These are phyloP conservation scores for Phytophthora macrochlamydospora DNA, from an alignment of 352 stramenopile species.

Conservation along the genomic window DNA sequence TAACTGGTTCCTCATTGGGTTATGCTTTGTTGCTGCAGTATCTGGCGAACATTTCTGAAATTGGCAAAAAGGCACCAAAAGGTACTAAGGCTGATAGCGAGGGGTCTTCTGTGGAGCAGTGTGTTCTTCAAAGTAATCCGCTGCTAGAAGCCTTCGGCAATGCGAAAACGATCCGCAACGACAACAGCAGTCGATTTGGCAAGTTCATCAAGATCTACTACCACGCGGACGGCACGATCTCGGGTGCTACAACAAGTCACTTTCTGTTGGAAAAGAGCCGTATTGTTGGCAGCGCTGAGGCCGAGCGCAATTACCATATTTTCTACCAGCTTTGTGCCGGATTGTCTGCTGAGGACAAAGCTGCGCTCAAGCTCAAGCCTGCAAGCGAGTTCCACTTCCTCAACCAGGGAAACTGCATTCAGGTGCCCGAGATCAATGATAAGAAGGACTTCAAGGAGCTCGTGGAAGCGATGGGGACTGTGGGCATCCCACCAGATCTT, in stretches of 20 bases:
- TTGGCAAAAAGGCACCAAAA: slow-evolving; percentile 79
- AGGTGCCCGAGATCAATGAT: slow-evolving; percentile 94
- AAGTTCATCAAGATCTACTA: slow-evolving; percentile 98
- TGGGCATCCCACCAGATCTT: slow-evolving; percentile 89
- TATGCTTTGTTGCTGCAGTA: slow-evolving; percentile 51
- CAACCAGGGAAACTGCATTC: slow-evolving; percentile 94
- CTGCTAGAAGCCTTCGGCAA: slow-evolving; percentile 94
- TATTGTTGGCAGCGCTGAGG: slow-evolving; percentile 91
- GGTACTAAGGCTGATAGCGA: slow-evolving; percentile 61
- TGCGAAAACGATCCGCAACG: slow-evolving; percentile 94
- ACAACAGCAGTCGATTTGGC: slow-evolving; percentile 96
- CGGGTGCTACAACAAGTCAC: slow-evolving; percentile 93
- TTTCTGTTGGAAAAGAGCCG: slow-evolving; percentile 99
- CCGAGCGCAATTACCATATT: slow-evolving; percentile 99
- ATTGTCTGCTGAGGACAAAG: slow-evolving; percentile 69
- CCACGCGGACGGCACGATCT: slow-evolving; percentile 89
- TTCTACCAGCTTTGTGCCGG: slow-evolving; percentile 98
- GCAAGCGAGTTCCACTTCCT: slow-evolving; percentile 93
- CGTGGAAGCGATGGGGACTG: slow-evolving; percentile 91
- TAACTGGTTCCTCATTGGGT: slow-evolving; percentile 9
- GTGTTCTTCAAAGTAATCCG: slow-evolving; percentile 93
- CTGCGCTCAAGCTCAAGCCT: slow-evolving; percentile 81
- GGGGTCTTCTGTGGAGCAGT: slow-evolving; percentile 86
- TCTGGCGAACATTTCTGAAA: slow-evolving; percentile 90
- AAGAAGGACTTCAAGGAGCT: slow-evolving; percentile 95